Evolutionary conservation across 768 basidiomycete genomes (phyloP), one percentile per base, ranked within the genome.

Genomic region (Suillus hirtellus): DNA sequence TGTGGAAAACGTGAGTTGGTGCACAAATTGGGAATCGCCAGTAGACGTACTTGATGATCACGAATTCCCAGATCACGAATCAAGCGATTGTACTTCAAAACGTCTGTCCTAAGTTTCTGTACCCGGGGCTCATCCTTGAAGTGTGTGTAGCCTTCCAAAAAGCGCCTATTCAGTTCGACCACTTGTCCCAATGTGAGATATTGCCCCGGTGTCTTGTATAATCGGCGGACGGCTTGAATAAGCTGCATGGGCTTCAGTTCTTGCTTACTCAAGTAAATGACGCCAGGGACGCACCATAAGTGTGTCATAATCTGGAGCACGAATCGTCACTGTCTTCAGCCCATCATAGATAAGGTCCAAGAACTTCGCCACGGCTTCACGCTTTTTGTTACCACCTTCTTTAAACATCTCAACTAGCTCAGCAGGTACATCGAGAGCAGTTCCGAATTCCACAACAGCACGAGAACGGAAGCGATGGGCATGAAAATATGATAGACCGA

Each of bases 301-400:
- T 2, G 96, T 99, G 68, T 99, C 97, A 73, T 93, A 99, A 74
- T 99, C 97, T 2, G 96, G 95, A 19, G 95, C 94, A 63, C 96
- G 83, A 61, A 99, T 85, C 0, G 97, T 99, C 46, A 99, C 97
- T 0, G 95, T 96, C 79, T 98, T 96, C 68, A 99, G 79, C 27
- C 86, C 91, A 69, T 98, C 92, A 69, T 96, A 97, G 60, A 97
- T 89, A 62, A 97, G 78, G 67, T 99, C 90, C 66, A 99, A 80
- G 67, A 99, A 86, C 70, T 91, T 91, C 19, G 88, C 82, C 55
- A 95, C 93, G 1, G 97, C 96, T 69, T 96, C 92, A 64, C 95
- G 81, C 78, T 99, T 99, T 70, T 89, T 83, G 17, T 80, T 72
- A 6, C 97, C 97, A 9, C 97, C 97, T 68, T 89, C 81, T 70